phyloP scores from a whole-genome alignment of 1,284 basidiomycete species.

The Sphagnurus paluster region DNA sequence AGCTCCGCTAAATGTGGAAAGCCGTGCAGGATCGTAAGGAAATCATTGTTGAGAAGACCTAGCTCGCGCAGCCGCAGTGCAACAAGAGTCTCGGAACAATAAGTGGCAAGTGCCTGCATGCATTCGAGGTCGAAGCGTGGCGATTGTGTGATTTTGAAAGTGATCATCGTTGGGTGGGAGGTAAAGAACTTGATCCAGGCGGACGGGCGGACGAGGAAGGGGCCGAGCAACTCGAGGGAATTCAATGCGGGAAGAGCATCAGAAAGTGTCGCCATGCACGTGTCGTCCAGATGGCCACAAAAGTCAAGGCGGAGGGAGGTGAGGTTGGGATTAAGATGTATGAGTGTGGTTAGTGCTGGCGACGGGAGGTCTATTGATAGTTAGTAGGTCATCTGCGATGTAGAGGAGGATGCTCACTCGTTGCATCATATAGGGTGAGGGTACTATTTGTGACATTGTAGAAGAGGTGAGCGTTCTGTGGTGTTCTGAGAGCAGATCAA shows the following conservation, averaged over 20 bases:
- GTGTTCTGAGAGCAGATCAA: conserved; percentile 46
- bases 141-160: conserved; percentile 82
- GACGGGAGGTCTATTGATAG: conserved; percentile 60
- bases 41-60: conserved; percentile 68
- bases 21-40: conserved; percentile 26
- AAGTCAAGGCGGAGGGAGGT: conserved; percentile 77
- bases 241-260: conserved; percentile 65
- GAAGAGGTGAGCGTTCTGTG: conserved; percentile 81
- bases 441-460: conserved; percentile 72
- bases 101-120: conserved; percentile 59
- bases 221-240: conserved; percentile 82
- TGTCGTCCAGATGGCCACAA: conserved; percentile 83
- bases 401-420: conserved; percentile 55
- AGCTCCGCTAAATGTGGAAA: conserved; percentile 44
- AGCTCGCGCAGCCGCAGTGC: conserved; percentile 82
- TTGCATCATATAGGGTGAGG: conserved; percentile 88
- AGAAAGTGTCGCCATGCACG: conserved; percentile 66
- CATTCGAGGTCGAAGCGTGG: conserved; percentile 85
- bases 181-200: conserved; percentile 82
- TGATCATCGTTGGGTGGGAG: conserved; percentile 58
- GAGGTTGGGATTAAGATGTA: conserved; percentile 80
- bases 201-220: conserved; percentile 80
- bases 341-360: conserved; percentile 66
- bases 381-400: conserved; percentile 1
- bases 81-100: conserved; percentile 57